phyloP scores from a whole-genome alignment of 257 asterid genomes.

The Orobanche coerulescens region DNA sequence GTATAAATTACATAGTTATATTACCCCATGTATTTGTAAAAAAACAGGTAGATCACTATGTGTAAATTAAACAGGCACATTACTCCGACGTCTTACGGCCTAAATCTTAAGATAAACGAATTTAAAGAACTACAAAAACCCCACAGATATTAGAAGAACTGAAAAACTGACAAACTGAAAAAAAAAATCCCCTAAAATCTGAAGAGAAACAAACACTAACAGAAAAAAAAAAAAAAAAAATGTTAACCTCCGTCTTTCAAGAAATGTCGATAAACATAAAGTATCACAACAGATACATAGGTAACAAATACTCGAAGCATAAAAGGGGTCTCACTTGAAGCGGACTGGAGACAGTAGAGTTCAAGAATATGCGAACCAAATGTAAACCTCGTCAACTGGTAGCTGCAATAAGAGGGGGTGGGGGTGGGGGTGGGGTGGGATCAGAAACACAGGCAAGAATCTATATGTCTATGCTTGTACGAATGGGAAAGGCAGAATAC shows the following conservation, averaged over 20 bases:
- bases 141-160: too few relatives aligned
- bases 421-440: too few relatives aligned
- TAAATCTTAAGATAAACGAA: too few relatives aligned
- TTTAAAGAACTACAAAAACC: too few relatives aligned
- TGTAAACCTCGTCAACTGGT: conserved; percentile 59
- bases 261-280: neutral
- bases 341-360: conserved; percentile 77
- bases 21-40: too few relatives aligned
- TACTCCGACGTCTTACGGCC: too few relatives aligned
- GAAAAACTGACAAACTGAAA: too few relatives aligned
- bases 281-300: conserved; percentile 6
- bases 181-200: too few relatives aligned
- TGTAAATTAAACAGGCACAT: too few relatives aligned
- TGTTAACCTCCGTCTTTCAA: neutral
- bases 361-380: conserved; percentile 71
- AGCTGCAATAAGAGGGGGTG: conserved; percentile 40
- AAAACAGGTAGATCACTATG: too few relatives aligned
- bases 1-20: too few relatives aligned
- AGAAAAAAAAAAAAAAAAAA: neutral
- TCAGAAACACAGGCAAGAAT: neutral
- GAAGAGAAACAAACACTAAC: too few relatives aligned
- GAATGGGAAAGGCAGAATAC: conserved; percentile 23
- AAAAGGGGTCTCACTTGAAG: conserved; percentile 52
- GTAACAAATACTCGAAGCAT: neutral
- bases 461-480: neutral